phyloP scores from a whole-genome alignment of 2,329 filamentous ascomycete species.

The Dendryphion nanum region DNA sequence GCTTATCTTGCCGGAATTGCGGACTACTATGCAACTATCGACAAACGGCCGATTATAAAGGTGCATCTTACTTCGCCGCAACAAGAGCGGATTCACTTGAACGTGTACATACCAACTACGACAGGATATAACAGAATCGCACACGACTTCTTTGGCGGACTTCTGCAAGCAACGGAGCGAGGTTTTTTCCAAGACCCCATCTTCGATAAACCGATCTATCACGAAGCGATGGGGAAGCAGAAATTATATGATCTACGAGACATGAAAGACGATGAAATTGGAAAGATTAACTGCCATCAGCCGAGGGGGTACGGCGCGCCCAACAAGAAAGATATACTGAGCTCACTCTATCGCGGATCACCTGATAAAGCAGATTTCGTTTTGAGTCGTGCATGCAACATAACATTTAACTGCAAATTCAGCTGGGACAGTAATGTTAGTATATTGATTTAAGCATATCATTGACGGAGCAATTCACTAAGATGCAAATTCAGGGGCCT shows the following conservation, averaged over 20 bases:
- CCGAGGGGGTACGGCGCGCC: not conserved
- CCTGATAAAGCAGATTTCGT: not conserved
- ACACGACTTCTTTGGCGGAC: slow-evolving; percentile 1
- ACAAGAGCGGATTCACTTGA: not conserved
- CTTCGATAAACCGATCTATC: not conserved
- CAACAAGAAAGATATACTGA: not conserved
- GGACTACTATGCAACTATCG: not conserved
- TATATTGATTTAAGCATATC: not conserved
- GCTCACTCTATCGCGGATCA: not conserved
- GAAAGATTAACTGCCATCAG: not conserved
- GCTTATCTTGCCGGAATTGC: not conserved
- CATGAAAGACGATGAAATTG: not conserved
- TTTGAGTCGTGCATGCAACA: not conserved
- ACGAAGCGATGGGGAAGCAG: not conserved
- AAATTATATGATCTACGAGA: not conserved
- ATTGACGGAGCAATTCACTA: not conserved
- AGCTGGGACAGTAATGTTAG: not conserved
- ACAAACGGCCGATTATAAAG: not conserved
- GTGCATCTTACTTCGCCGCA: not conserved
- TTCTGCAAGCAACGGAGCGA: not conserved
- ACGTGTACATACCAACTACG: not conserved
- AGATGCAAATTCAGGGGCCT: no score
- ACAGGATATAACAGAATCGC: slow-evolving; percentile 3
- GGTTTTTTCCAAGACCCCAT: slow-evolving; percentile 1
- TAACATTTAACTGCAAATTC: not conserved